Conservation (phyloP, 2,329 filamentous ascomycete species). For the Botryosphaeria agaves region DNA sequence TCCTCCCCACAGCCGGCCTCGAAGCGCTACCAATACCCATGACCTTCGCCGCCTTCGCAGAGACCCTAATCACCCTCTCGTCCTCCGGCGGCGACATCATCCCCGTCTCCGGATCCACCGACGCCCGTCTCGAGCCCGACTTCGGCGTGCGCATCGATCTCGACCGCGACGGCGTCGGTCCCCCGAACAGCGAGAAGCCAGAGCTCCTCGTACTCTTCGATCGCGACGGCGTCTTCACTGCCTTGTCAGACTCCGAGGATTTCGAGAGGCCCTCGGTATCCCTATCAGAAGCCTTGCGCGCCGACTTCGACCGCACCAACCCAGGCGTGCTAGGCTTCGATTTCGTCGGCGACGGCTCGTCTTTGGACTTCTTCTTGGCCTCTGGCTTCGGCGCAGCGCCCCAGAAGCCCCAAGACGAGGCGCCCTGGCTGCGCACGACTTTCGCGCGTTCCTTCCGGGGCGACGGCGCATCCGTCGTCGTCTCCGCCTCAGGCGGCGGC, state of each 20-base stretch:
- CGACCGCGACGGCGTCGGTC: slow-evolving; percentile 38
- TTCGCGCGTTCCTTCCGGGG: slow-evolving; percentile 62
- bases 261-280: slow-evolving; percentile 43
- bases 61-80: slow-evolving; percentile 38
- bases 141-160: slow-evolving; percentile 45
- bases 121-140: slow-evolving; percentile 49
- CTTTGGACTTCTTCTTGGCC: slow-evolving; percentile 27
- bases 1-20: slow-evolving; percentile 21
- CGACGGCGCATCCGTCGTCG: slow-evolving; percentile 33
- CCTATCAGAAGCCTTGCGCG: slow-evolving; percentile 32
- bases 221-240: slow-evolving; percentile 33
- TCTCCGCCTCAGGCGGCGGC: slow-evolving; percentile 27
- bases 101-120: slow-evolving; percentile 47
- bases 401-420: slow-evolving; percentile 62
- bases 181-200: slow-evolving; percentile 44
- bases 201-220: slow-evolving; percentile 41
- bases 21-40: slow-evolving; percentile 35
- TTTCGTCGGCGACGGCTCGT: too few species aligned
- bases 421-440: slow-evolving; percentile 50
- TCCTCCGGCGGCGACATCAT: slow-evolving; percentile 59
- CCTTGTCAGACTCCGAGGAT: slow-evolving; percentile 58
- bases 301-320: slow-evolving; percentile 38
- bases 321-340: too few species aligned
- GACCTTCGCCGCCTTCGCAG: slow-evolving; percentile 62
- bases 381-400: slow-evolving; percentile 29